phyloP scores from a whole-genome alignment of 164 flowering plant genomes.

The Tetracentron sinense region DNA sequence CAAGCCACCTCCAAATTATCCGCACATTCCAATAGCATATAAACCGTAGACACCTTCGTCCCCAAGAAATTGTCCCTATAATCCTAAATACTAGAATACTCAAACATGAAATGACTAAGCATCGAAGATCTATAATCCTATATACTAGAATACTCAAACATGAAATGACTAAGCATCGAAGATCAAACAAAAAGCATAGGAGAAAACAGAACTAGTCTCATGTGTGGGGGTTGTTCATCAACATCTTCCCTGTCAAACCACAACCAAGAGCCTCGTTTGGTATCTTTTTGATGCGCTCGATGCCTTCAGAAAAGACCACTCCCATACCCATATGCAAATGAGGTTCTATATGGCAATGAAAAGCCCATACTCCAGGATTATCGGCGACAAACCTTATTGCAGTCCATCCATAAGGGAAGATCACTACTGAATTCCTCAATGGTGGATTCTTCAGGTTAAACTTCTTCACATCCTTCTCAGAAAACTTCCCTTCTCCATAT shows the following conservation, averaged over 20 bases:
- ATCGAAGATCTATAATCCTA: too few species aligned
- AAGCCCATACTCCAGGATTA: conserved; percentile 94
- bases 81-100: too few species aligned
- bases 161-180: too few species aligned
- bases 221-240: conserved; percentile 15
- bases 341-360: too few species aligned
- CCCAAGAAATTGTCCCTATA: too few species aligned
- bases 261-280: conserved; percentile 56
- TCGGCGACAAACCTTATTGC: conserved; percentile 77
- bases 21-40: too few species aligned
- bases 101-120: too few species aligned
- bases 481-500: conserved; percentile 75
- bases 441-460: conserved; percentile 74
- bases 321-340: too few species aligned
- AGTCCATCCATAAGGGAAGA: conserved; percentile 95
- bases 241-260: conserved; percentile 52
- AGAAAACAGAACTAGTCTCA: not conserved
- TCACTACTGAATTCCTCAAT: conserved; percentile 56
- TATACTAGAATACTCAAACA: too few species aligned
- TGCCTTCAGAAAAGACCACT: conserved; percentile 64
- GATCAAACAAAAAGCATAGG: too few species aligned
- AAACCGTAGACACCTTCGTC: too few species aligned
- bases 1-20: too few species aligned
- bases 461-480: conserved; percentile 26
- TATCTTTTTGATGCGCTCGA: conserved; percentile 30